Evolutionary conservation across 768 basidiomycete genomes (phyloP).

Genomic region (Leucosporidium yakuticum): DNA sequence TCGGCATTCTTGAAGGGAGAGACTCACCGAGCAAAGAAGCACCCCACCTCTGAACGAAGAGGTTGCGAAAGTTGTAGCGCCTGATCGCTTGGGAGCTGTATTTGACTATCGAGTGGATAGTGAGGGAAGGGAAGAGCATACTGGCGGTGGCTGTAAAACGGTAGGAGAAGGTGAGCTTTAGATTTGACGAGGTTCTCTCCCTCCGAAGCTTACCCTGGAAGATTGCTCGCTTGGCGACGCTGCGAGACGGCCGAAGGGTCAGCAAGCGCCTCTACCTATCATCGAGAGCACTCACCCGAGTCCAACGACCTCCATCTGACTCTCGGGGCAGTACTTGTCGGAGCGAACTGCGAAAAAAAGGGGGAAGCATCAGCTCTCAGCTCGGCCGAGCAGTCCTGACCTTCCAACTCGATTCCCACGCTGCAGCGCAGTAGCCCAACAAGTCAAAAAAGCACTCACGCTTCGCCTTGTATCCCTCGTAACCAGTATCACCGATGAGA

Average conservation of each 20-base stretch:
- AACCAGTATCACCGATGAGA: conserved; percentile 67
- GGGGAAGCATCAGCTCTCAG: too few relatives aligned
- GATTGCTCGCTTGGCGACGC: conserved; percentile 65
- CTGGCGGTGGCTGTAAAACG: conserved; percentile 66
- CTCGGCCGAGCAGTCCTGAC: too few relatives aligned
- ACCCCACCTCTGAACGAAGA: conserved; percentile 10
- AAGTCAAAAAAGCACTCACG: too few relatives aligned
- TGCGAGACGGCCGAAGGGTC: conserved; percentile 54
- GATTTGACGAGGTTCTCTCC: conserved; percentile 14
- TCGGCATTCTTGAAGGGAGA: not conserved
- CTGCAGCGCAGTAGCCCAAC: too few relatives aligned
- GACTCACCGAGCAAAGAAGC: conserved; percentile 16
- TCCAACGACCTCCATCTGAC: conserved; percentile 14
- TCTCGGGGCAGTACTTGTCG: conserved; percentile 24
- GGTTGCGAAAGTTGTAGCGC: conserved; percentile 50
- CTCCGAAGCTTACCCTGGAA: conserved; percentile 29
- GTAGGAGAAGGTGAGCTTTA: conserved; percentile 11
- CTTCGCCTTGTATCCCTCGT: conserved; percentile 73
- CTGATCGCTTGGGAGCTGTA: conserved; percentile 61
- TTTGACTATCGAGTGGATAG: conserved; percentile 73
- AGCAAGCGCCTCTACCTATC: conserved; percentile 51
- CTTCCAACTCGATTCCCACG: too few relatives aligned
- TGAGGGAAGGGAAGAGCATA: conserved; percentile 74
- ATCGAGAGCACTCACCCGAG: conserved; percentile 11
- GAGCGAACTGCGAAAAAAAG: conserved; percentile 32